phyloP scores from a whole-genome alignment of 345 rosid species.

The Triadica sebifera region DNA sequence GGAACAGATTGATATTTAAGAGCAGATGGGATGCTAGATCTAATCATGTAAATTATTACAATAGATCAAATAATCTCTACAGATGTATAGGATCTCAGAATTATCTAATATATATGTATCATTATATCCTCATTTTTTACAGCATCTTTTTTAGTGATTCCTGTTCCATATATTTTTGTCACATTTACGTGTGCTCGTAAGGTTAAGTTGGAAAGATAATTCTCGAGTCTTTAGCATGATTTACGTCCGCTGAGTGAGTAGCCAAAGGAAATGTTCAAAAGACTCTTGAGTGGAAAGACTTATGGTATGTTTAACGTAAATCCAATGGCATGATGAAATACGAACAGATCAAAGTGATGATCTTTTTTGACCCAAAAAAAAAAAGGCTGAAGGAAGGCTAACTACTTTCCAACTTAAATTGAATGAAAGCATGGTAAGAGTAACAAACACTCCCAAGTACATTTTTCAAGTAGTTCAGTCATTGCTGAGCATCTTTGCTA shows the following conservation, averaged over 20 bases:
- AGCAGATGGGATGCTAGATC: not conserved
- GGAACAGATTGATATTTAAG: slow-evolving; percentile 18
- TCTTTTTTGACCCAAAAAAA: too few relatives aligned
- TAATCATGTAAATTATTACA: slow-evolving; percentile 23
- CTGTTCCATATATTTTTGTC: not conserved
- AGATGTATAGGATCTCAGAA: slow-evolving; percentile 13
- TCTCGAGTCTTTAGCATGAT: not conserved
- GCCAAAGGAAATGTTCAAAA: too few relatives aligned
- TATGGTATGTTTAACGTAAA: too few relatives aligned
- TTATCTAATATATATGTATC: slow-evolving; percentile 4
- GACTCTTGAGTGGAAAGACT: too few relatives aligned
- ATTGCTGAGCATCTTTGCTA: not conserved
- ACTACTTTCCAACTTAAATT: not conserved
- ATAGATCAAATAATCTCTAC: slow-evolving; percentile 21
- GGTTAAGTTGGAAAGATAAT: not conserved
- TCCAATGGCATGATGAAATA: too few relatives aligned
- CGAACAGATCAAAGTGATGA: too few relatives aligned
- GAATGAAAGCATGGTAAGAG: not conserved
- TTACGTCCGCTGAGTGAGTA: not conserved
- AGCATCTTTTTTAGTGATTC: not conserved
- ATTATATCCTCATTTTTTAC: slow-evolving; percentile 7
- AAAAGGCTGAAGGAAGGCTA: too few relatives aligned
- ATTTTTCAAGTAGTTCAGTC: not conserved
- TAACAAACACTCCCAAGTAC: not conserved
- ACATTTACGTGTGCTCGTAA: not conserved